A percentile compares a stretch with the other conserved stretches of the same genome.
phyloP scores from a whole-genome alignment of 1,284 basidiomycete species.

The Heimioporus punctisporus region DNA sequence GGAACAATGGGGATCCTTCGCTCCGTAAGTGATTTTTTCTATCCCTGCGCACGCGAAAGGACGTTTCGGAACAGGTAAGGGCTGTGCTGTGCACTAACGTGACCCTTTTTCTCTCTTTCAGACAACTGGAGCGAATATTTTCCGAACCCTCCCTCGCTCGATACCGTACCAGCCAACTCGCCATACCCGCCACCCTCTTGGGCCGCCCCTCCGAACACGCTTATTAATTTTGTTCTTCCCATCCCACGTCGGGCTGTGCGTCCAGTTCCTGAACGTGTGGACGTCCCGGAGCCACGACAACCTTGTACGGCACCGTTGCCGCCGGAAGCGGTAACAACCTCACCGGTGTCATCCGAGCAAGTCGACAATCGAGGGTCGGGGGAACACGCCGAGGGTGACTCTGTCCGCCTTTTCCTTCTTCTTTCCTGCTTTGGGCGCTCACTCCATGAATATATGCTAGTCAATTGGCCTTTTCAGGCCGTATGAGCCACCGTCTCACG shows the following conservation, averaged over 20 bases:
- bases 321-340: neutral
- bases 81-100: too few species aligned
- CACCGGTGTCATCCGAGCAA: neutral
- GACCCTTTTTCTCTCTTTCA: conserved; percentile 1
- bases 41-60: too few species aligned
- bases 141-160: conserved; percentile 9
- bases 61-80: too few species aligned
- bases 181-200: conserved; percentile 33
- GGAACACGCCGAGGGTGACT: neutral
- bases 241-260: conserved; percentile 18
- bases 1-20: conserved; percentile 30
- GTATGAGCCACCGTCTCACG: conserved; percentile 25
- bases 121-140: conserved; percentile 28
- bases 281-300: neutral
- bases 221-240: conserved; percentile 23
- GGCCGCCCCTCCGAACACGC: conserved; percentile 15
- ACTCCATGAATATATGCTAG: neutral
- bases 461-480: conserved; percentile 19
- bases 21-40: conserved; percentile 24
- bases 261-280: neutral
- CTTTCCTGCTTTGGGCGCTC: too few species aligned
- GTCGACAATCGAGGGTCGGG: neutral
- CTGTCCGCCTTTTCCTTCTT: too few species aligned
- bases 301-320: neutral
- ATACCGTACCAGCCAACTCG: conserved; percentile 16